Percentiles rank a stretch among this genome's conserved stretches.
Conservation (phyloP, 345 rosid species). For the sweet orange (Citrus sinensis) region DVS_A1.0 CM039166.1:20936001-20936500, state of each 20-base stretch:
- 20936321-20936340: not conserved
- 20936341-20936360: not conserved
- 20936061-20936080: not conserved
- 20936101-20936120: not conserved
- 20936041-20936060: not conserved
- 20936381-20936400: not conserved
- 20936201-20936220: constrained; percentile 4
- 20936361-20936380: constrained; percentile 2
- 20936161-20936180: not conserved
- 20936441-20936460: constrained; percentile 6
- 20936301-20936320: not conserved
- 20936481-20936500: not conserved
- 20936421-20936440: not conserved
- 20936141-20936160: not conserved
- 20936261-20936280: not conserved
- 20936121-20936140: not conserved
- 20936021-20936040: not conserved
- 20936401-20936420: constrained; percentile 3
- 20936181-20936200: not conserved
- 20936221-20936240: not conserved
- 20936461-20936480: not conserved
- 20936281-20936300: not conserved
- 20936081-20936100: not conserved
- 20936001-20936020: not conserved
- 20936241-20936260: not conserved